A percentile compares a stretch with the other conserved stretches of the same genome.
Evolutionary conservation across 495 filamentous ascomycete genomes (phyloP).

Genomic region (Penicillium taxi): DNA sequence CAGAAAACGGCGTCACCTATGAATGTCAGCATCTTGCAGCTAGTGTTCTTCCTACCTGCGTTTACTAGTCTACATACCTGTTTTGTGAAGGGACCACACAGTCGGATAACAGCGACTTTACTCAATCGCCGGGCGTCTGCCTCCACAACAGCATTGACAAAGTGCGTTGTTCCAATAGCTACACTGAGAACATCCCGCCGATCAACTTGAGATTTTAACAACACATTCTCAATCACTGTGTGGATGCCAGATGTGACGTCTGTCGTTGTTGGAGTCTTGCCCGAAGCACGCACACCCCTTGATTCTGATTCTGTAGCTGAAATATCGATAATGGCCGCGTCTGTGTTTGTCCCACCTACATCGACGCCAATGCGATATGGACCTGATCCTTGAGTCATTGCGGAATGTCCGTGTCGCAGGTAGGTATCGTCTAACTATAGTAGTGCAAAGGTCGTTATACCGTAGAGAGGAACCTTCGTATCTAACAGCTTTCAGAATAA

Average conservation of each 20-base stretch:
- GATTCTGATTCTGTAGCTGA: conserved; percentile 24
- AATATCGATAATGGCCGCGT: conserved; percentile 50
- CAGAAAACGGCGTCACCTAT: conserved; percentile 46
- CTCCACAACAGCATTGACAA: conserved; percentile 57
- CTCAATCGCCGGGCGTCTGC: conserved; percentile 43
- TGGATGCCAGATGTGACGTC: conserved; percentile 50
- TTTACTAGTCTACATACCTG: neutral
- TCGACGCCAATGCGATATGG: conserved; percentile 19
- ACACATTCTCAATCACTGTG: conserved; percentile 39
- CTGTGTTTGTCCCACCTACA: conserved; percentile 50
- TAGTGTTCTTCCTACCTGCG: no score
- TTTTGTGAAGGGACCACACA: conserved; percentile 47
- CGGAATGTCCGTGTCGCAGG: neutral
- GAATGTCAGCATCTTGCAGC: neutral
- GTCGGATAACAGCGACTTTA: conserved; percentile 47
- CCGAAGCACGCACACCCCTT: conserved; percentile 43
- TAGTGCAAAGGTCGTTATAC: no score
- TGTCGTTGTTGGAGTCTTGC: conserved; percentile 51
- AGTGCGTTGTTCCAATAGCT: conserved; percentile 56
- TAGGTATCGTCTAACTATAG: no score
- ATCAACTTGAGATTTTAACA: conserved; percentile 31
- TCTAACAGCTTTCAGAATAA: no score
- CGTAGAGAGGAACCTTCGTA: no score
- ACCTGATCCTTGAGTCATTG: neutral
- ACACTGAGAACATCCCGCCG: conserved; percentile 43